These are phyloP conservation scores for Scedosporium dehoogii DNA, from an alignment of 2,329 filamentous ascomycete species.

Conservation along the genomic window DNA sequence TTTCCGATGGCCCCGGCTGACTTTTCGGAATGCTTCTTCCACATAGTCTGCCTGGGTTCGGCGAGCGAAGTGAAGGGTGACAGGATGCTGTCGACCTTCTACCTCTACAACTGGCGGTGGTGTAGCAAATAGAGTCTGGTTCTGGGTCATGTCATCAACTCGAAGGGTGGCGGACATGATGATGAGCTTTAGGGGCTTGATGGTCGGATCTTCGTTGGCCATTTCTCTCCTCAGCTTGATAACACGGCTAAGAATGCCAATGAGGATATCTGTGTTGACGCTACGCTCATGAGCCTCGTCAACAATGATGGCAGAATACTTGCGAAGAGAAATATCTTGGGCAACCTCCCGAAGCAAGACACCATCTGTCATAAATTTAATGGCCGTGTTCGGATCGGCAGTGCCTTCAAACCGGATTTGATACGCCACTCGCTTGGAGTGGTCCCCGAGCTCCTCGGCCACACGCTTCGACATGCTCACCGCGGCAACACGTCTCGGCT, in stretches of 20 bases:
- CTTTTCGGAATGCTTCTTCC: constrained; percentile 80
- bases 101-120: constrained; percentile 79
- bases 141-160: constrained; percentile 83
- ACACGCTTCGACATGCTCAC: constrained; percentile 96
- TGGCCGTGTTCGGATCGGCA: constrained; percentile 66
- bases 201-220: constrained; percentile 56
- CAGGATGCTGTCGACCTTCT: constrained; percentile 84
- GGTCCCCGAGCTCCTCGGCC: constrained; percentile 69
- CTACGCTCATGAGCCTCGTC: constrained; percentile 97
- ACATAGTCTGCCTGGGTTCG: constrained; percentile 80
- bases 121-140: constrained; percentile 64
- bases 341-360: constrained; percentile 85
- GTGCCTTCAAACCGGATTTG: constrained; percentile 93
- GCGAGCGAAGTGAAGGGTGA: constrained; percentile 80
- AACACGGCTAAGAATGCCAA: constrained; percentile 91
- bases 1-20: constrained; percentile 79
- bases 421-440: constrained; percentile 72
- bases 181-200: constrained; percentile 78
- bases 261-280: constrained; percentile 95
- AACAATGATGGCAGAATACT: constrained; percentile 89
- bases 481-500: constrained; percentile 87
- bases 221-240: constrained; percentile 74
- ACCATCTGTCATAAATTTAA: constrained; percentile 99
- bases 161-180: constrained; percentile 97
- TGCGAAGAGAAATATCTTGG: constrained; percentile 75